Percentiles rank a stretch among this genome's conserved stretches.
phyloP scores from a whole-genome alignment of 1,139 yeast genomes.

The Yamadazyma trypodendri region DNA sequence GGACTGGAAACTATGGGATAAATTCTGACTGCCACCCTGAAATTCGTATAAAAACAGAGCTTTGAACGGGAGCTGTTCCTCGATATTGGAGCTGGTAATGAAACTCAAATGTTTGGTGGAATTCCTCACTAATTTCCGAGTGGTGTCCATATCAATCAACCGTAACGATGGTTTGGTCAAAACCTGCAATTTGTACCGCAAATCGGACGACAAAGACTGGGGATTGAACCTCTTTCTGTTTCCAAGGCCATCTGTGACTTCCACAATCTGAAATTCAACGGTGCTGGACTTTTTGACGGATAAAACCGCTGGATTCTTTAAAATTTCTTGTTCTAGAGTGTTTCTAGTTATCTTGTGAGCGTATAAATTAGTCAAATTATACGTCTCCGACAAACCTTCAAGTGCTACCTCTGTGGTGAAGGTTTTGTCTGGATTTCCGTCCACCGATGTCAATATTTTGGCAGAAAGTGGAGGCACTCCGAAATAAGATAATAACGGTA shows the following conservation, averaged over 20 bases:
- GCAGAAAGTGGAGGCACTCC: constrained; percentile 80
- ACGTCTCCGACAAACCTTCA: constrained; percentile 13
- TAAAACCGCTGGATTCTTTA: constrained; percentile 24
- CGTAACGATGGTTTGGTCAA: constrained; percentile 58
- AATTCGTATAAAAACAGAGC: constrained; percentile 37
- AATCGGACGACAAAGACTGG: constrained; percentile 43
- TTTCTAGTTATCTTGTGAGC: constrained; percentile 31
- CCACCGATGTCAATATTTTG: constrained; percentile 55
- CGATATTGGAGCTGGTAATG: constrained; percentile 19
- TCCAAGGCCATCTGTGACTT: constrained; percentile 75
- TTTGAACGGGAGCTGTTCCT: constrained; percentile 45
- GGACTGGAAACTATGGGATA: constrained; percentile 38
- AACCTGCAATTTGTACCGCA: constrained; percentile 56
- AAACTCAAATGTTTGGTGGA: constrained; percentile 36
- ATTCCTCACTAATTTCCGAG: constrained; percentile 39
- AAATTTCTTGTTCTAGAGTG: constrained; percentile 34
- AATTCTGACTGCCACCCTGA: constrained; percentile 20
- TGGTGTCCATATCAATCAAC: constrained; percentile 38
- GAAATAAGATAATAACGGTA: constrained; percentile 49
- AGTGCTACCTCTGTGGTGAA: constrained; percentile 23
- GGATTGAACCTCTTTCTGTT: constrained; percentile 58
- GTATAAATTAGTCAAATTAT: constrained; percentile 11
- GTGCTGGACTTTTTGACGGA: constrained; percentile 48
- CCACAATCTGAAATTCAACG: constrained; percentile 63
- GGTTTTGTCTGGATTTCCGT: constrained; percentile 36